Percentiles rank a stretch among this genome's conserved stretches.
phyloP scores from a whole-genome alignment of 768 basidiomycete genomes.

The Mycena pura region DNA sequence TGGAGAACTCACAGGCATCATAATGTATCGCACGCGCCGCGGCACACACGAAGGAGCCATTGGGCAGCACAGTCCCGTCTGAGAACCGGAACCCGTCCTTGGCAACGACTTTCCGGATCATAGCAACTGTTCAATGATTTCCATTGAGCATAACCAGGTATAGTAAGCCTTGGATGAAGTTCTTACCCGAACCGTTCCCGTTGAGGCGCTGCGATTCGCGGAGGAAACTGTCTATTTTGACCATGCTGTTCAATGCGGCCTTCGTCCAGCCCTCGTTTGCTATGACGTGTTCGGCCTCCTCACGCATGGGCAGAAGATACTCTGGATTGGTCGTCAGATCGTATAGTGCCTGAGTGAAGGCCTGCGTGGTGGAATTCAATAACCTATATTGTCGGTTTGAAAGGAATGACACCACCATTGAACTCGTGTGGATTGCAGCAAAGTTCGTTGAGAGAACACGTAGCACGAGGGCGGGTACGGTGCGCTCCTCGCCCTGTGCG shows the following conservation, averaged over 20 bases:
- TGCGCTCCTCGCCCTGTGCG: constrained; percentile 22
- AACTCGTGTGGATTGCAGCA: constrained; percentile 40
- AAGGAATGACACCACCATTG: constrained; percentile 43
- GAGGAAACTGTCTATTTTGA: too few species aligned
- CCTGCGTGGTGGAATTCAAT: constrained; percentile 22
- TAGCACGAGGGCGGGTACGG: constrained; percentile 16
- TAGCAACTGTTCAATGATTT: not conserved
- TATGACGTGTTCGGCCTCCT: too few species aligned
- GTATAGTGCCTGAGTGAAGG: constrained; percentile 45
- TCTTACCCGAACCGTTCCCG: too few species aligned
- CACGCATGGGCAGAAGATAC: too few species aligned
- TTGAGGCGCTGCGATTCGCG: too few species aligned
- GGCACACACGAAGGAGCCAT: not conserved
- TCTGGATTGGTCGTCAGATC: constrained; percentile 40
- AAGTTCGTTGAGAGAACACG: constrained; percentile 41
- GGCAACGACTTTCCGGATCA: not conserved
- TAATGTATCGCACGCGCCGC: constrained; percentile 4
- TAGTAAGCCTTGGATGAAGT: too few species aligned
- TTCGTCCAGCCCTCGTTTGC: too few species aligned
- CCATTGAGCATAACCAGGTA: too few species aligned
- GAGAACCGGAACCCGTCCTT: constrained; percentile 4
- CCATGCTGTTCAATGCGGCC: too few species aligned
- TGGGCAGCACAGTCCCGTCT: not conserved
- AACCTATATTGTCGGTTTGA: too few species aligned
- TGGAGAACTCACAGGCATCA: not conserved